These are phyloP conservation scores for Ceratobasidium sp. DNA, from an alignment of 1,284 basidiomycete species.

Conservation along the genomic window DNA sequence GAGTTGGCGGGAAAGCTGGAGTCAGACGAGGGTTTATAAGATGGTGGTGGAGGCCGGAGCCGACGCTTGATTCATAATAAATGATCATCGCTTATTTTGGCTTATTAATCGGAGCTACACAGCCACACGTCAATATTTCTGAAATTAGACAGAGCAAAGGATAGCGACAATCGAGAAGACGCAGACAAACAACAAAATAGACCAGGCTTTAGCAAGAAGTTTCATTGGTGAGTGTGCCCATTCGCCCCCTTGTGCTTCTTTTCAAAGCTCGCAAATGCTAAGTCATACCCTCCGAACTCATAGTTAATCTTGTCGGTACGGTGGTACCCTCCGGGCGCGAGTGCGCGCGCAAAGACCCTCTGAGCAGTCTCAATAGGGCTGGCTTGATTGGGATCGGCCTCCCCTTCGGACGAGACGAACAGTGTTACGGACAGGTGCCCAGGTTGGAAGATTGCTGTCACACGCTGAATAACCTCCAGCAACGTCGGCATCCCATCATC, in stretches of 20 bases:
- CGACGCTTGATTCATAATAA: constrained; percentile 41
- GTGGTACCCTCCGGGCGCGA: constrained; percentile 63
- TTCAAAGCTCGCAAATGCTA: constrained; percentile 94
- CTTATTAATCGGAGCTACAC: constrained; percentile 21
- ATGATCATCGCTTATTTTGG: constrained; percentile 40
- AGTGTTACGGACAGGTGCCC: constrained; percentile 90
- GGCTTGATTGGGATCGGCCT: constrained; percentile 20
- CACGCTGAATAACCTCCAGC: constrained; percentile 84
- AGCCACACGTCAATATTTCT: constrained; percentile 34
- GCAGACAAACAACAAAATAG: background rate
- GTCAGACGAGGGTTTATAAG: constrained; percentile 5
- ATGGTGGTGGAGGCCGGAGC: constrained; percentile 22
- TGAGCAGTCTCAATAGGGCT: constrained; percentile 51
- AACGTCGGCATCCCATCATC: constrained; percentile 74
- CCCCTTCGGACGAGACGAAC: constrained; percentile 82
- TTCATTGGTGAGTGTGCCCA: constrained; percentile 8
- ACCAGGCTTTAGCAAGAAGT: background rate
- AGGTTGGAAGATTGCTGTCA: constrained; percentile 94
- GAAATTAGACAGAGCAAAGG: constrained; percentile 18
- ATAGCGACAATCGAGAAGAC: background rate
- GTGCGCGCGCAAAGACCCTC: constrained; percentile 50
- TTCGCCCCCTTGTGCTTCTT: constrained; percentile 42
- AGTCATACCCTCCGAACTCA: constrained; percentile 95
- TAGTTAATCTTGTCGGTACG: constrained; percentile 98
- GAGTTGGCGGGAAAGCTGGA: background rate